Evolutionary conservation across 306 rosid genomes (phyloP).

Genomic region (Lathyrus oleraceus): DNA sequence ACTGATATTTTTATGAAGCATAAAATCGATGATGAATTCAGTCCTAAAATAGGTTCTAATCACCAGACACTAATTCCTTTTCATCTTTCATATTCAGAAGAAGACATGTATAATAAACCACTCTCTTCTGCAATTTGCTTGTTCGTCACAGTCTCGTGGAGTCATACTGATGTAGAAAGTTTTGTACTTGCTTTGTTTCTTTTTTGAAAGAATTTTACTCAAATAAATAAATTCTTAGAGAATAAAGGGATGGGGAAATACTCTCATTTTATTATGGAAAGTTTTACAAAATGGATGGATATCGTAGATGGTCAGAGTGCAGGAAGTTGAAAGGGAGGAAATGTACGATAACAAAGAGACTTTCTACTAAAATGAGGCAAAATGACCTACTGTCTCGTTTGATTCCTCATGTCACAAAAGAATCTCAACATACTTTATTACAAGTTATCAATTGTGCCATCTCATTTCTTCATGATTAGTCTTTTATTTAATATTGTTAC

Average conservation of each 20-base stretch:
- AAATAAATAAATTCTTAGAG: slow-evolving; percentile 58
- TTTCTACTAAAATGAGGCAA: slow-evolving; percentile 67
- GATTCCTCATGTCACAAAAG: slow-evolving; percentile 53
- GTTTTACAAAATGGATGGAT: slow-evolving; percentile 62
- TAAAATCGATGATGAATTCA: slow-evolving; percentile 33
- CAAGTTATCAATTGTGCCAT: slow-evolving; percentile 51
- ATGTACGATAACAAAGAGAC: slow-evolving; percentile 54
- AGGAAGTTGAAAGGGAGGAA: too few relatives aligned
- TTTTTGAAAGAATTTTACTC: slow-evolving; percentile 66
- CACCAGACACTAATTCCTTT: slow-evolving; percentile 64
- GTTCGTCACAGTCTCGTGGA: slow-evolving; percentile 39
- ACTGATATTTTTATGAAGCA: slow-evolving; percentile 43
- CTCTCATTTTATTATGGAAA: slow-evolving; percentile 71
- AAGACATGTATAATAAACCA: slow-evolving; percentile 35
- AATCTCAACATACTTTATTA: slow-evolving; percentile 45
- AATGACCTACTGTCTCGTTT: slow-evolving; percentile 66
- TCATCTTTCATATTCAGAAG: slow-evolving; percentile 43
- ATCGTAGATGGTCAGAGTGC: slow-evolving; percentile 59
- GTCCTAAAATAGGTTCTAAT: slow-evolving; percentile 60
- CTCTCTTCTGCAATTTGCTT: slow-evolving; percentile 2
- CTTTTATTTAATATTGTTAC: too few relatives aligned
- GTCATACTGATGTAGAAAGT: slow-evolving; percentile 54
- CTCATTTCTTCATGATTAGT: too few relatives aligned
- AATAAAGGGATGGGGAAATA: slow-evolving; percentile 56
- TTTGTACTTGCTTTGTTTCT: slow-evolving; percentile 74